These are phyloP conservation scores for Fusarium sp. DNA, from an alignment of 2,329 filamentous ascomycete genomes.

Conservation along the genomic window DNA sequence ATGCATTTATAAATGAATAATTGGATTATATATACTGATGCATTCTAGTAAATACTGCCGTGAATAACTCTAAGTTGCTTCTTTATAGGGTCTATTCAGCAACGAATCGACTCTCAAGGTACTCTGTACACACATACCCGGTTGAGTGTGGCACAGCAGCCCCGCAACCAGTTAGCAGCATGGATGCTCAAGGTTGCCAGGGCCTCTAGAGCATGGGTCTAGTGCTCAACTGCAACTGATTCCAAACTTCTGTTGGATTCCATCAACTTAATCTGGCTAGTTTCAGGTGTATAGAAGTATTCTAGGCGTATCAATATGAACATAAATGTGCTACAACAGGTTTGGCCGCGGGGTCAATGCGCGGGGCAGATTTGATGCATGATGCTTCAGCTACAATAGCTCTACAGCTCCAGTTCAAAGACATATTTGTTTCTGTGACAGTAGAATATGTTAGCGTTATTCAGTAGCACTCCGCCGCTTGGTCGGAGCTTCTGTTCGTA, in stretches of 20 bases:
- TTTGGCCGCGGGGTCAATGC: conserved; percentile 9
- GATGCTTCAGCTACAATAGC: conserved; percentile 1
- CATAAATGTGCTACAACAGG: neutral
- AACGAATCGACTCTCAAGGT: neutral
- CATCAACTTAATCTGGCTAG: conserved; percentile 3
- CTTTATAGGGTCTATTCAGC: neutral
- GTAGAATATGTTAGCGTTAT: too few species aligned
- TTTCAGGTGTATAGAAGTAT: neutral
- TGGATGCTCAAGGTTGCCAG: neutral
- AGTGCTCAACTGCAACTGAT: neutral
- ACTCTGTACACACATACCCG: too few species aligned
- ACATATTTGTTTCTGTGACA: neutral
- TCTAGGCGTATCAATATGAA: neutral
- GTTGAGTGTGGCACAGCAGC: conserved; percentile 8
- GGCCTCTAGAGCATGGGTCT: conserved; percentile 16
- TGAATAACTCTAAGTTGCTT: neutral
- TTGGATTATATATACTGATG: neutral
- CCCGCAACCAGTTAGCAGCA: conserved; percentile 16
- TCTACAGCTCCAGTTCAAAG: neutral
- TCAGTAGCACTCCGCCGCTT: neutral
- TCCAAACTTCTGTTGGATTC: conserved; percentile 26
- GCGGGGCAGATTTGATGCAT: conserved; percentile 3
- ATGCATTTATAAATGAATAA: neutral
- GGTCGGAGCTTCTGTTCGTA: neutral
- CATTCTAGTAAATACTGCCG: too few species aligned